Base-by-base conservation (phyloP, 192 early-diverging fungal species). In the Linnemannia zychae region DNA sequence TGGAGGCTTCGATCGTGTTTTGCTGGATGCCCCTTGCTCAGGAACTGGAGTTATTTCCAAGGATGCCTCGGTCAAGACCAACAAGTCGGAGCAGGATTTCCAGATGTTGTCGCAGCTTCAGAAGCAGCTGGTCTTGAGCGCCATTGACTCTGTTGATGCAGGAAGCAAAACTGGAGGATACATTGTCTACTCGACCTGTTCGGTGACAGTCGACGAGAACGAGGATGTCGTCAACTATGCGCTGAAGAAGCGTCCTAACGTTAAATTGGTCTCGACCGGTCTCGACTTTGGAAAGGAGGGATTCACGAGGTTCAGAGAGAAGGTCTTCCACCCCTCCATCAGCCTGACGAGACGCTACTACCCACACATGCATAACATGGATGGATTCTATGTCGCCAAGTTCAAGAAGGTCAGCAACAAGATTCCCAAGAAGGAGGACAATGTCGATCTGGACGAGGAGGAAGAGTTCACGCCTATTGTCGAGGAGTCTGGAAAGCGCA, bases 11-110 rank as follows among this genome's bases (percentile, higher is more conserved):
- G 99, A 99, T 81, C 94, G 99, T 73, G 96, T 99, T 1, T 91
- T 99, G 28, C 89, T 99, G 22, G 99, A 99, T 88, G 97, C 99
- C 0, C 99, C 99, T n/a, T 99, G 99, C 91, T 94, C 93, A 71
- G 99, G 99, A 72, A 99, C 99, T 0, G 99, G 99, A 31, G 98
- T 99, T 77, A 99, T 99, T 86, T 96, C 98, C 79, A 99, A 99
- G 85, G 99, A 99, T 88, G 94, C 95, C 0, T 94, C 95, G 24
- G 97, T 99, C 71, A 99, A 99, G 84, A 90, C 95, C 34, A 99
- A 97, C 93, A 99, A 99, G 82, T 92, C 93, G 1, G 94, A 96
- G 15, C 94, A 97, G 78, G 99, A 99, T 83, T 98, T 99, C 87
- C 92, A 91, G 66, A 92, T 97, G 87, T 91, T 99, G 72, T 95